Conservation (phyloP, 805 yeast species). For the Candida tammaniensis region DNA sequence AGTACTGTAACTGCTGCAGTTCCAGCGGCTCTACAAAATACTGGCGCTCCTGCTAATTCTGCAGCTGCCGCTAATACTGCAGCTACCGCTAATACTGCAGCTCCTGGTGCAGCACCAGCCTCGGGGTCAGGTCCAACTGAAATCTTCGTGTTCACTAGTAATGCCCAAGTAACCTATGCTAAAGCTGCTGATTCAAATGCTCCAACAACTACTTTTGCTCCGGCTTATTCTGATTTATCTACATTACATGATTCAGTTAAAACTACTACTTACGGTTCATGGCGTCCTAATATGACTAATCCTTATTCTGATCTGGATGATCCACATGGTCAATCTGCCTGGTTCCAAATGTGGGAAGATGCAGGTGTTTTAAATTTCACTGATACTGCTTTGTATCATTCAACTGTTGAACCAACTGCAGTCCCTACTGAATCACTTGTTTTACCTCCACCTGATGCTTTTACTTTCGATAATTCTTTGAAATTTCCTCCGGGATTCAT, state of each 20-base stretch:
- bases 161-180: constrained; percentile 7
- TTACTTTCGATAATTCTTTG: constrained; percentile 12
- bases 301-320: constrained; percentile 16
- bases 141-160: too few species aligned
- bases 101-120: too few species aligned
- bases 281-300: constrained; percentile 14
- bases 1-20: too few species aligned
- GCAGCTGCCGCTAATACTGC: too few species aligned
- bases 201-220: constrained; percentile 4
- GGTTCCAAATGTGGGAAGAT: constrained; percentile 17
- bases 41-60: too few species aligned
- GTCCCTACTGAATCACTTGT: constrained; percentile 13
- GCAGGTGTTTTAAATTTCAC: constrained; percentile 14
- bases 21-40: too few species aligned
- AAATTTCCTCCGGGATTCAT: constrained; percentile 17
- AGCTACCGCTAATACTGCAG: too few species aligned
- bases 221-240: constrained; percentile 6
- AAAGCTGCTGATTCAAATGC: constrained; percentile 1
- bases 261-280: constrained; percentile 19
- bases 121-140: too few species aligned
- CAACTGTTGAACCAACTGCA: constrained; percentile 18
- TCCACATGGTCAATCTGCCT: constrained; percentile 21
- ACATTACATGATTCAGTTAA: constrained; percentile 7
- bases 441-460: constrained; percentile 17
- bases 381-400: constrained; percentile 13